Percentiles rank a stretch among this genome's conserved stretches.
Evolutionary conservation across 1,139 yeast species (phyloP).

Genomic region (Hyphopichia wangnamkhiaoensis): DNA sequence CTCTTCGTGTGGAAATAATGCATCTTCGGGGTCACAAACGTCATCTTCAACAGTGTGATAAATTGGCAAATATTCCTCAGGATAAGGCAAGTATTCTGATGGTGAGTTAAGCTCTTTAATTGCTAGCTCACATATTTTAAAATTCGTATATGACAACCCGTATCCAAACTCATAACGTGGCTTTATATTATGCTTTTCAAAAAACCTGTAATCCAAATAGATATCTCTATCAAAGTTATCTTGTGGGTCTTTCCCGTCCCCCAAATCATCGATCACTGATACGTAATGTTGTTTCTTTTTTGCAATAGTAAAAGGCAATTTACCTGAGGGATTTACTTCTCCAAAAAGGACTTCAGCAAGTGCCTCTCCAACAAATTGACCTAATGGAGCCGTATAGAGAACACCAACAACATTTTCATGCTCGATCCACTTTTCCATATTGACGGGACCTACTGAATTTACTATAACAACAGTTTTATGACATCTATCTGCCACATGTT

Average conservation of each 20-base stretch:
- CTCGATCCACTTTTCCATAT: slow-evolving; percentile 60
- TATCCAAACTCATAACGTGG: slow-evolving; percentile 65
- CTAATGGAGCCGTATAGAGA: slow-evolving; percentile 56
- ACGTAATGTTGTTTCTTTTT: slow-evolving; percentile 55
- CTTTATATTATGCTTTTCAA: slow-evolving; percentile 55
- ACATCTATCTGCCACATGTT: slow-evolving; percentile 48
- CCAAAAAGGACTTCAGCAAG: slow-evolving; percentile 53
- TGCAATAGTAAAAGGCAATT: slow-evolving; percentile 64
- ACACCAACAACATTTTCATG: slow-evolving; percentile 60
- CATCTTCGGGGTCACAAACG: slow-evolving; percentile 57
- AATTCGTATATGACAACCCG: slow-evolving; percentile 59
- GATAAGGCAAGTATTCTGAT: slow-evolving; percentile 49
- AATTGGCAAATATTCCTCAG: slow-evolving; percentile 48
- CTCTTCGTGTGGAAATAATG: slow-evolving; percentile 57
- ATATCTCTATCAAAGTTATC: slow-evolving; percentile 53
- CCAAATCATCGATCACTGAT: slow-evolving; percentile 45
- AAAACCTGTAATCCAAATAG: slow-evolving; percentile 55
- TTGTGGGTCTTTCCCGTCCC: slow-evolving; percentile 41
- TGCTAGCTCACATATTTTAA: slow-evolving; percentile 39
- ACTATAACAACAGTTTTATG: slow-evolving; percentile 58
- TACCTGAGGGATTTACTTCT: slow-evolving; percentile 61
- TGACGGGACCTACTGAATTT: slow-evolving; percentile 60
- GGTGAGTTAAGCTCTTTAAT: slow-evolving; percentile 47
- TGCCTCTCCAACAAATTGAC: slow-evolving; percentile 51
- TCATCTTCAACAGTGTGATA: slow-evolving; percentile 44